Percentiles rank a stretch among this genome's conserved stretches.
Evolutionary conservation across 106 monocot species (phyloP).

Genomic region (Narthecium ossifragum): DNA sequence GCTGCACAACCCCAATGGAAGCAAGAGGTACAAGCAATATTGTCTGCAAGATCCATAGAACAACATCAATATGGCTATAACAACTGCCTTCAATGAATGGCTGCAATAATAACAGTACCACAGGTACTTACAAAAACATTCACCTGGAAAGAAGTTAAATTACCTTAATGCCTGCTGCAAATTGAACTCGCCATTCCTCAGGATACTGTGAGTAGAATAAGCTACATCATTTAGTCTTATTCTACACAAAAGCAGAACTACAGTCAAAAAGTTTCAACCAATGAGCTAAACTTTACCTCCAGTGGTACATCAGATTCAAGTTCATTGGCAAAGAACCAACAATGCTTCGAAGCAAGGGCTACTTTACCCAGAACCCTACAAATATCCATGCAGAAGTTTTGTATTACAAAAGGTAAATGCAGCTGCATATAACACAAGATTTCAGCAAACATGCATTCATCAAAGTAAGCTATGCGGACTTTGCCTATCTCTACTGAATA

Average conservation of each 20-base stretch:
- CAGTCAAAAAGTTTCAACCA: not conserved
- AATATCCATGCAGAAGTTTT: too few relatives aligned
- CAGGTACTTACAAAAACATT: not conserved
- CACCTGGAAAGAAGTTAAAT: not conserved
- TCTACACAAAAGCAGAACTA: not conserved
- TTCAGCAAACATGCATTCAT: too few relatives aligned
- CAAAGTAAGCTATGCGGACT: too few relatives aligned
- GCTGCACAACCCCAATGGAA: constrained; percentile 65
- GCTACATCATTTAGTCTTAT: not conserved
- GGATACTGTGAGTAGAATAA: constrained; percentile 32
- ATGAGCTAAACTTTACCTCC: constrained; percentile 28
- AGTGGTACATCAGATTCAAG: constrained; percentile 12
- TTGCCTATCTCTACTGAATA: too few relatives aligned
- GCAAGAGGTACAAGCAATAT: constrained; percentile 61
- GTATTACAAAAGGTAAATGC: too few relatives aligned
- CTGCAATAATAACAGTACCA: not conserved
- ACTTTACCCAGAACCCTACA: constrained; percentile 60
- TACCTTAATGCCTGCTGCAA: constrained; percentile 76
- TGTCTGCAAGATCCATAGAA: constrained; percentile 45
- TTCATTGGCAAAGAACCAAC: constrained; percentile 31
- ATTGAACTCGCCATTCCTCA: constrained; percentile 48
- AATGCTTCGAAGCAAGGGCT: constrained; percentile 33
- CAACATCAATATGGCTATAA: not conserved
- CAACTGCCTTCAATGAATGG: not conserved
- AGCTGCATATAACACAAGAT: too few relatives aligned